phyloP scores from a whole-genome alignment of 192 early-diverging fungal genomes.

The Linnemannia zychae region DNA sequence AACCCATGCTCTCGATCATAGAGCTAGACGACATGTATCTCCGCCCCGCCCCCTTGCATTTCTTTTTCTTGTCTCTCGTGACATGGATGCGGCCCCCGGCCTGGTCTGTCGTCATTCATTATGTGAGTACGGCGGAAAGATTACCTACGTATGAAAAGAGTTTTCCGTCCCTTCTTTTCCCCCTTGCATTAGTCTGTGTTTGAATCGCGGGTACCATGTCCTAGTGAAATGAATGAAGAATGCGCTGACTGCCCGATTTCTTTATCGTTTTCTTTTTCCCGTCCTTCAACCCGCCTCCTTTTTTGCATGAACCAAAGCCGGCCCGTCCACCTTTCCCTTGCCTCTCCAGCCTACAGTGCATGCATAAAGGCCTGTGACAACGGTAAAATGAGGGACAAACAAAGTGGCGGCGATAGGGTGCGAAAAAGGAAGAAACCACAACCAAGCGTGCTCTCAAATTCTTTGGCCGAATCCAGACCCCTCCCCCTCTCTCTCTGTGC shows the following conservation, averaged over 20 bases:
- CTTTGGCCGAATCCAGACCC: neutral
- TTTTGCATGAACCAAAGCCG: no score
- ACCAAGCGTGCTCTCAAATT: neutral
- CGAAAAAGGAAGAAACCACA: neutral
- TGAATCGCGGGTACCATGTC: no score
- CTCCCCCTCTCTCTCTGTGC: neutral
- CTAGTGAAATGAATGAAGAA: neutral
- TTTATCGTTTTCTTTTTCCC: no score
- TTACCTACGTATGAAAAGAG: neutral
- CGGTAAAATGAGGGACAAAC: neutral
- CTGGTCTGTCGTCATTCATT: neutral
- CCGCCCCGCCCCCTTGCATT: neutral
- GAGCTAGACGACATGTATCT: neutral
- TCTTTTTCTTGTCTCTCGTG: neutral
- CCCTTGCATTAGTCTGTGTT: neutral
- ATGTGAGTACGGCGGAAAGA: neutral
- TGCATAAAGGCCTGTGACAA: neutral
- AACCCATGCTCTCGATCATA: neutral
- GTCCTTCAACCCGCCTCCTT: no score
- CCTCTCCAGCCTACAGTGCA: no score
- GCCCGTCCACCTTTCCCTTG: no score
- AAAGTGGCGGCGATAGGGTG: neutral
- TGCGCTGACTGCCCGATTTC: neutral
- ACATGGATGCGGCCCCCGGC: neutral
- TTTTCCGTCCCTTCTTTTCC: neutral